A percentile compares a stretch with the other conserved stretches of the same genome.
Evolutionary conservation across 495 filamentous ascomycete species (phyloP).

Genomic region (Aspergillus avenaceus): DNA sequence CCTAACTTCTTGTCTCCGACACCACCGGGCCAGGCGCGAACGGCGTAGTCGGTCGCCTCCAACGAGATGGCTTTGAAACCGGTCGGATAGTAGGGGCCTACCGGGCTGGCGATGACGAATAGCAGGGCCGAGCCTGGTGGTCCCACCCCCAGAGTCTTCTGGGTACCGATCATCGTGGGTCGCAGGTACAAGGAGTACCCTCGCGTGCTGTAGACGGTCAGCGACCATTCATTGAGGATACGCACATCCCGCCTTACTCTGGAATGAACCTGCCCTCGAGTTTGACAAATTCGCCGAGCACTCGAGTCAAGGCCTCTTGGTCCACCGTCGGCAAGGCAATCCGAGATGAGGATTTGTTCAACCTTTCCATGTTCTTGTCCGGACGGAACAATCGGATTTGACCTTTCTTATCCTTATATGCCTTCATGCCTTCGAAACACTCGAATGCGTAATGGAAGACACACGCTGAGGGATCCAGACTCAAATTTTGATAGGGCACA

Average conservation of each 20-base stretch:
- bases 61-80: constrained; percentile 95
- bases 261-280: constrained; percentile 89
- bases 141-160: constrained; percentile 85
- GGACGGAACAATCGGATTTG: constrained; percentile 87
- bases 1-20: constrained; percentile 97
- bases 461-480: constrained; percentile 90
- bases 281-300: constrained; percentile 74
- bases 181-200: constrained; percentile 94
- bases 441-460: constrained; percentile 98
- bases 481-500: constrained; percentile 92
- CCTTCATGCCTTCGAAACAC: constrained; percentile 98
- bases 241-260: constrained; percentile 25
- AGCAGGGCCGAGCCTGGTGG: constrained; percentile 87
- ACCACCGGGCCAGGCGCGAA: constrained; percentile 96
- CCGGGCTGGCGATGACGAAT: constrained; percentile 92
- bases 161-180: constrained; percentile 95
- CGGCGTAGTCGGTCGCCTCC: constrained; percentile 89
- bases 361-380: constrained; percentile 88
- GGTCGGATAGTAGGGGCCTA: constrained; percentile 96
- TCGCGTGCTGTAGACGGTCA: constrained; percentile 40
- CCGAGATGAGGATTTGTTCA: constrained; percentile 83
- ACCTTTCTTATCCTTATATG: constrained; percentile 77
- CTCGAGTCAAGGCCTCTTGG: constrained; percentile 62
- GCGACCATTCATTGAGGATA: background rate
- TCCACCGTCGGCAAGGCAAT: constrained; percentile 89